Evolutionary conservation across 2,329 filamentous ascomycete species (phyloP).

Genomic region (Stagonosporopsis rhizophila): DNA sequence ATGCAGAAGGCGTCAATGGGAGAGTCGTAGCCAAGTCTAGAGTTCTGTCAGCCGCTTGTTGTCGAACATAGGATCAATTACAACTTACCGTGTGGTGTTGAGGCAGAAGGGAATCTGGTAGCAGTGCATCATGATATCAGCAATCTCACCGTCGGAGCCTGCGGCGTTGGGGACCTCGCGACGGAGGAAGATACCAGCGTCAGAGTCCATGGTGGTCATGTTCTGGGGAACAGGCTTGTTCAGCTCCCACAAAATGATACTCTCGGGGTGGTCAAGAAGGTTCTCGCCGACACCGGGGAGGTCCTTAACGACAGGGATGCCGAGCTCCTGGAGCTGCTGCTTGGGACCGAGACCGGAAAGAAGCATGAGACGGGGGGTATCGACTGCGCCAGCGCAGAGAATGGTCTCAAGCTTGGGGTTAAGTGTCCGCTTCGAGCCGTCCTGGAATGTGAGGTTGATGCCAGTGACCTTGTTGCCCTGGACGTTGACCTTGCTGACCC

Average conservation of each 20-base stretch:
- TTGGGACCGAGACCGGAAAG: slow-evolving; percentile 59
- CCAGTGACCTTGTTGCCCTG: slow-evolving; percentile 74
- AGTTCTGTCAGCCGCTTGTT: slow-evolving; percentile 12
- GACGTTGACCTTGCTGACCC: slow-evolving; percentile 83
- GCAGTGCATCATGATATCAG: slow-evolving; percentile 95
- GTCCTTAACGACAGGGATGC: slow-evolving; percentile 64
- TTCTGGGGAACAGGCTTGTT: slow-evolving; percentile 78
- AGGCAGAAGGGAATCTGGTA: slow-evolving; percentile 93
- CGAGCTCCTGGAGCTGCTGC: slow-evolving; percentile 55
- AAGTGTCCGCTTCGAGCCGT: slow-evolving; percentile 62
- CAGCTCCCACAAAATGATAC: slow-evolving; percentile 78
- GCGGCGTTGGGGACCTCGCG: slow-evolving; percentile 75
- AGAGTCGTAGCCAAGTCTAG: slow-evolving; percentile 72
- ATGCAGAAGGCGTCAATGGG: slow-evolving; percentile 86
- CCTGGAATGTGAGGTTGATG: slow-evolving; percentile 71
- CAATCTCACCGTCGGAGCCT: slow-evolving; percentile 73
- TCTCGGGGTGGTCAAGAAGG: slow-evolving; percentile 69
- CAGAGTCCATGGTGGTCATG: slow-evolving; percentile 90
- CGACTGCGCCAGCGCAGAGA: slow-evolving; percentile 79
- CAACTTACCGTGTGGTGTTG: slow-evolving; percentile 72
- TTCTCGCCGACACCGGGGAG: slow-evolving; percentile 70
- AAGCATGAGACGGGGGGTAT: slow-evolving; percentile 74
- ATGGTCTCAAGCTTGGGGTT: slow-evolving; percentile 77
- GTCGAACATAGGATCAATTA: background rate
- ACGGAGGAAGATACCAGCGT: slow-evolving; percentile 86